Percentiles rank a stretch among this genome's conserved stretches.
Evolutionary conservation across 768 basidiomycete genomes (phyloP).

Genomic region (Strobilomyces dryophilus): DNA sequence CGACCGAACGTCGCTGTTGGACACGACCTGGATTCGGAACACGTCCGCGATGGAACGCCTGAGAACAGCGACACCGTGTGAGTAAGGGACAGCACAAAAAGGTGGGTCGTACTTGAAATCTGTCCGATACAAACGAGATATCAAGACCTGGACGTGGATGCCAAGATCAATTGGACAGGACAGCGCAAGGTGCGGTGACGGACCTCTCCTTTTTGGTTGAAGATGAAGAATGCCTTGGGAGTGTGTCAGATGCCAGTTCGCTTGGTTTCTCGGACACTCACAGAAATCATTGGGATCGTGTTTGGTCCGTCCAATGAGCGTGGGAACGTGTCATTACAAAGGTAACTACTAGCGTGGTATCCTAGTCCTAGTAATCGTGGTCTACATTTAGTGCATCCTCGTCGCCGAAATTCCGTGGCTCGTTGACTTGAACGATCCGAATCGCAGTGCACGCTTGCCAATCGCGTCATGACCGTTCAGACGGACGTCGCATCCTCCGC

Average conservation of each 20-base stretch:
- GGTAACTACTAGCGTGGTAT: no score
- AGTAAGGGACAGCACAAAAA: neutral
- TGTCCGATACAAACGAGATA: constrained; percentile 91
- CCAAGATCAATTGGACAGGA: constrained; percentile 1
- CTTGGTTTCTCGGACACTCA: constrained; percentile 23
- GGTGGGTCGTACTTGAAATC: constrained; percentile 81
- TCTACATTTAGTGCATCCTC: no score
- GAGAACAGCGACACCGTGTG: constrained; percentile 4
- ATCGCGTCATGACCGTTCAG: no score
- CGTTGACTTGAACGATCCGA: no score
- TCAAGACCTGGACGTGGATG: constrained; percentile 64
- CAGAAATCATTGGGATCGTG: constrained; percentile 58
- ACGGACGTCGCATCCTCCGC: no score
- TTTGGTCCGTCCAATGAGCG: no score
- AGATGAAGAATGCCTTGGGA: constrained; percentile 94
- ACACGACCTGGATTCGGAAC: constrained; percentile 98
- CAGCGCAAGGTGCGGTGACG: constrained; percentile 15
- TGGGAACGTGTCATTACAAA: no score
- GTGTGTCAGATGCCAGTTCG: neutral
- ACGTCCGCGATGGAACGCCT: constrained; percentile 97
- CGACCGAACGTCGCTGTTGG: constrained; percentile 93
- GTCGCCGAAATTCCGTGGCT: no score
- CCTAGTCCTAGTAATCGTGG: no score
- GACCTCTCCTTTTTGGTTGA: constrained; percentile 99
- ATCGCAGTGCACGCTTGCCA: no score